phyloP scores from a whole-genome alignment of 2,329 filamentous ascomycete species.

The Colletotrichum musicola region DNA sequence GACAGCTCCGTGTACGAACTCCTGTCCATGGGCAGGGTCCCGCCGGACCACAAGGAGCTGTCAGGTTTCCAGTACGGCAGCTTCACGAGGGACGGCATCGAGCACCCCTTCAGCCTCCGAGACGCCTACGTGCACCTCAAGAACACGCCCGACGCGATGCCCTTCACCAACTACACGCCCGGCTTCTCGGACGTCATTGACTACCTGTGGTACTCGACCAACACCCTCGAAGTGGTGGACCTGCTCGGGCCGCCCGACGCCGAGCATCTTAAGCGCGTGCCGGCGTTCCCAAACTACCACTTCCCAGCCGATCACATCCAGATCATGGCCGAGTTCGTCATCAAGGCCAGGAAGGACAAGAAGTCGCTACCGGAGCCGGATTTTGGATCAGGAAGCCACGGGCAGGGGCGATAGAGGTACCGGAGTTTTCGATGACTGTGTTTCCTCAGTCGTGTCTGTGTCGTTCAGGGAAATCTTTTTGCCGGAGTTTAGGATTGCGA shows the following conservation, averaged over 20 bases:
- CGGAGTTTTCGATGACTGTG: constrained; percentile 12
- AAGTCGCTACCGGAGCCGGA: constrained; percentile 73
- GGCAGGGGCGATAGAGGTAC: constrained; percentile 33
- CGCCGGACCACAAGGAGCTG: constrained; percentile 84
- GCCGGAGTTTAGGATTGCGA: constrained; percentile 41
- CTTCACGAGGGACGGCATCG: constrained; percentile 91
- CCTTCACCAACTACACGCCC: constrained; percentile 97
- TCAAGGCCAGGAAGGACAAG: constrained; percentile 89
- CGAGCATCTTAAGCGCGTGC: constrained; percentile 86
- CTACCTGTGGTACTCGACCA: constrained; percentile 98
- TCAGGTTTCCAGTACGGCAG: constrained; percentile 88
- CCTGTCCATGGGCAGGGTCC: constrained; percentile 82
- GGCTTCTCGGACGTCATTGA: constrained; percentile 94
- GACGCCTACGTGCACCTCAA: constrained; percentile 88
- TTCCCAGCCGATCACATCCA: constrained; percentile 95
- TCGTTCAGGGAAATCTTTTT: constrained; percentile 39
- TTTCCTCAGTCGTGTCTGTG: constrained; percentile 11
- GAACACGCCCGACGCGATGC: constrained; percentile 84
- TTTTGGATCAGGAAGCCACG: constrained; percentile 60
- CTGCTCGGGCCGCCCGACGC: constrained; percentile 89
- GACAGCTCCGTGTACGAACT: constrained; percentile 94
- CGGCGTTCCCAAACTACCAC: constrained; percentile 93
- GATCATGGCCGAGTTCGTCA: constrained; percentile 88
- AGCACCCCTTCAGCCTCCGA: constrained; percentile 93
- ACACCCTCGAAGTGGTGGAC: constrained; percentile 85